Conservation (phyloP, 2,329 filamentous ascomycete genomes). For the Colletotrichum sp. region DNA sequence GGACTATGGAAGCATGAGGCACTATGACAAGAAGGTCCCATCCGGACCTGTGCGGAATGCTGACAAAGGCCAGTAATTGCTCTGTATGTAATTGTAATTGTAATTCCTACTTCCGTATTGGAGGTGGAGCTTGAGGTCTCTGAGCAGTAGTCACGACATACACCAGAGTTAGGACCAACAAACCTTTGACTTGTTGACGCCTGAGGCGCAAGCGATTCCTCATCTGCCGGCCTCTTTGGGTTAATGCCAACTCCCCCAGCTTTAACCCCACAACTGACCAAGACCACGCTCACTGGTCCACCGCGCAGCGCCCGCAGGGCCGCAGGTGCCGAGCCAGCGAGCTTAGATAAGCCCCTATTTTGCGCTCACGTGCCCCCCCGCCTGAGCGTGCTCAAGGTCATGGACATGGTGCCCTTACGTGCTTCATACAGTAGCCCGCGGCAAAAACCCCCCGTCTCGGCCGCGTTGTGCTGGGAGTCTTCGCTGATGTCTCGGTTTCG, state of each 20-base stretch:
- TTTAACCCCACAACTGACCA: not conserved
- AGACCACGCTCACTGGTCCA: not conserved
- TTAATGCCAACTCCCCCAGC: not conserved
- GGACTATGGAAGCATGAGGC: not conserved
- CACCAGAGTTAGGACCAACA: not conserved
- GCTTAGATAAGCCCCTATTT: not conserved
- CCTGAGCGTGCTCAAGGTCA: not conserved
- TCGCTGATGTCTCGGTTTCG: slow-evolving; percentile 14
- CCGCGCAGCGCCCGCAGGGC: not conserved
- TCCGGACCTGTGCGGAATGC: not conserved
- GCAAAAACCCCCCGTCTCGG: not conserved
- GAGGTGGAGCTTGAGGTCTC: not conserved
- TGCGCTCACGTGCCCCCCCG: not conserved
- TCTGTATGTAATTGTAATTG: not conserved
- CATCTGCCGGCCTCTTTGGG: not conserved
- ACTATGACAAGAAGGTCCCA: not conserved
- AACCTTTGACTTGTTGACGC: not conserved
- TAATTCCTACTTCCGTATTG: not conserved
- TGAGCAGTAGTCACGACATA: not conserved
- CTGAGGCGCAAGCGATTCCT: not conserved
- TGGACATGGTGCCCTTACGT: not conserved
- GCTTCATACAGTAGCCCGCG: not conserved
- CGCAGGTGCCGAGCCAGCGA: not conserved
- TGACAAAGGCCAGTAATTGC: not conserved
- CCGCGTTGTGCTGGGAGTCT: not conserved